phyloP scores from a whole-genome alignment of 768 basidiomycete species.

The Agrocybe chaxingu region DNA sequence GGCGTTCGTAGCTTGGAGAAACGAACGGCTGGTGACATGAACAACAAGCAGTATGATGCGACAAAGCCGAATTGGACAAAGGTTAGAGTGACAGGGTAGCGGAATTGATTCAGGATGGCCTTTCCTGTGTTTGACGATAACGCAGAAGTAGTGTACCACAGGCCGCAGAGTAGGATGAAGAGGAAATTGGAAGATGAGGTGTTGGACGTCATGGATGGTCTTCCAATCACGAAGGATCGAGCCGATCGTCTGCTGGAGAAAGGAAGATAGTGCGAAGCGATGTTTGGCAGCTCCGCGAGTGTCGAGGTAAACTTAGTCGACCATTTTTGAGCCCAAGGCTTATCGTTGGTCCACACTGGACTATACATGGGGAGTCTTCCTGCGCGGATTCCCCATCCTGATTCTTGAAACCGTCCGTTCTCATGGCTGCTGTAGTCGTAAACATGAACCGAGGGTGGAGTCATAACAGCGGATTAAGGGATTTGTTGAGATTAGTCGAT shows the following conservation, averaged over 20 bases:
- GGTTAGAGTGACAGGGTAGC: conserved; percentile 94
- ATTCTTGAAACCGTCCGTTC: conserved; percentile 17
- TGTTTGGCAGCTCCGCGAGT: conserved; percentile 23
- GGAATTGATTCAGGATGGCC: conserved; percentile 87
- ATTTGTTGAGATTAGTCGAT: conserved; percentile 8
- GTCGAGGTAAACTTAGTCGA: conserved; percentile 19
- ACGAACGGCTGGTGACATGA: conserved; percentile 72
- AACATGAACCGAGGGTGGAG: conserved; percentile 19
- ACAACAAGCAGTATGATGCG: conserved; percentile 78
- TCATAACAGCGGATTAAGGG: conserved; percentile 17
- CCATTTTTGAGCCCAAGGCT: conserved; percentile 26
- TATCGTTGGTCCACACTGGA: conserved; percentile 27
- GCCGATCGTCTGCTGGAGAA: conserved; percentile 20
- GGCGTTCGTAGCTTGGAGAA: conserved; percentile 71
- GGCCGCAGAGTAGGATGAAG: conserved; percentile 78
- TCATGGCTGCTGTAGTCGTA: conserved; percentile 24
- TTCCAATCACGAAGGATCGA: conserved; percentile 21
- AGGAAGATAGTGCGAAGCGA: conserved; percentile 21
- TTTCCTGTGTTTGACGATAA: conserved; percentile 97
- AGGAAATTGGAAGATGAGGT: conserved; percentile 32
- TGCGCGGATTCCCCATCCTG: conserved; percentile 27
- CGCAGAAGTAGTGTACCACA: conserved; percentile 95
- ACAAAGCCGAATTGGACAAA: conserved; percentile 98
- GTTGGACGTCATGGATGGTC: conserved; percentile 28
- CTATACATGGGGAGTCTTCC: conserved; percentile 27